phyloP scores from a whole-genome alignment of 768 basidiomycete species.

The Hericium alpestre region DNA sequence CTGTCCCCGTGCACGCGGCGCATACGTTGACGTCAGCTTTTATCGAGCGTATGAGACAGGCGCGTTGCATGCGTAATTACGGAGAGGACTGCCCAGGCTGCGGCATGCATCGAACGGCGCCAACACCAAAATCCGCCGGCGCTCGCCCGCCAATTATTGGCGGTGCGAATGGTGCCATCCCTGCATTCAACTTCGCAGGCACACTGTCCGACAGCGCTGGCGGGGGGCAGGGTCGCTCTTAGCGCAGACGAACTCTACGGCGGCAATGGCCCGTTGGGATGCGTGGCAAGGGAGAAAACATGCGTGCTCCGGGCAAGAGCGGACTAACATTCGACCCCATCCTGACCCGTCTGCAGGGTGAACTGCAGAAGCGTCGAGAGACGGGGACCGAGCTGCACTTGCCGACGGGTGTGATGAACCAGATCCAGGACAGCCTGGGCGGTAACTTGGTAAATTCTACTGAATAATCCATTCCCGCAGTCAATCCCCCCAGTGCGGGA shows the following conservation, averaged over 20 bases:
- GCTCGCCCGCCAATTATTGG: slow-evolving; percentile 25
- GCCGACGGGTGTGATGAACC: slow-evolving; percentile 68
- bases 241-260: slow-evolving; percentile 39
- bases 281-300: slow-evolving; percentile 65
- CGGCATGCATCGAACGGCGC: slow-evolving; percentile 60
- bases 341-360: slow-evolving; percentile 75
- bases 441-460: slow-evolving; percentile 61
- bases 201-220: slow-evolving; percentile 24
- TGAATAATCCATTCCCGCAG: slow-evolving; percentile 39
- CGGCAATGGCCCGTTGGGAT: slow-evolving; percentile 61
- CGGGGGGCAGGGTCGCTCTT: slow-evolving; percentile 26
- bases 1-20: no score
- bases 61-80: slow-evolving; percentile 83
- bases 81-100: slow-evolving; percentile 73
- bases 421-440: slow-evolving; percentile 89
- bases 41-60: no score
- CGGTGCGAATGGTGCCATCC: slow-evolving; percentile 27
- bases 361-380: slow-evolving; percentile 89
- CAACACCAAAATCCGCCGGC: slow-evolving; percentile 41
- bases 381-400: slow-evolving; percentile 79
- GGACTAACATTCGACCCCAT: slow-evolving; percentile 91
- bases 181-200: slow-evolving; percentile 35
- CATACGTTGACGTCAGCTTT: no score
- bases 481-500: slow-evolving; percentile 51
- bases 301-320: slow-evolving; percentile 68